These are phyloP conservation scores for Coffea eugenioides DNA, from an alignment of 257 asterid genomes.

Conservation along the genomic window DNA sequence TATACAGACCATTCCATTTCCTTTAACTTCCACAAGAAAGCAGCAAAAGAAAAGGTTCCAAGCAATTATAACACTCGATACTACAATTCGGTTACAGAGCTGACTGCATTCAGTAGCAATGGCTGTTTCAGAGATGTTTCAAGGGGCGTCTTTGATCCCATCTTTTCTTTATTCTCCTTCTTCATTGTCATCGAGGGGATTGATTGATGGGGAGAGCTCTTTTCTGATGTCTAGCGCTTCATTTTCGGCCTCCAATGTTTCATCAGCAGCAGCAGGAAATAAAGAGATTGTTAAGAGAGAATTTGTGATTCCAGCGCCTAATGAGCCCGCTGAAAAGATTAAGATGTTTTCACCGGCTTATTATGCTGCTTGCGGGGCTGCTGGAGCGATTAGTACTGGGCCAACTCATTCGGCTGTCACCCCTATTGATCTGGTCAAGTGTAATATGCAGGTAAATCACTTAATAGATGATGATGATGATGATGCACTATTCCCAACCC, in stretches of 20 bases:
- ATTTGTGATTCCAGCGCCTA: constrained; percentile 57
- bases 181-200: not conserved
- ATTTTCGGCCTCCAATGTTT: not conserved
- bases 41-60: not conserved
- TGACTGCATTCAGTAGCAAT: constrained; percentile 6
- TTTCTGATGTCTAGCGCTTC: not conserved
- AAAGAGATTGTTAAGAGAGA: constrained; percentile 13
- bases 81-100: not conserved
- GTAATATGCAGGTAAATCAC: constrained; percentile 77
- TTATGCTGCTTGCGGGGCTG: constrained; percentile 62
- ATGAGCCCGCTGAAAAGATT: constrained; percentile 47
- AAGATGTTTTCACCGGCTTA: constrained; percentile 69
- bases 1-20: not conserved
- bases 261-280: constrained; percentile 13
- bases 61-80: not conserved
- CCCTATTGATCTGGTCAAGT: constrained; percentile 87
- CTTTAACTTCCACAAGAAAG: not conserved
- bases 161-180: constrained; percentile 30
- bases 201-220: constrained; percentile 15
- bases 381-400: constrained; percentile 67
- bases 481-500: not conserved
- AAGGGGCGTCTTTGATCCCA: constrained; percentile 27
- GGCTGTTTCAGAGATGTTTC: constrained; percentile 26
- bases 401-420: constrained; percentile 74
- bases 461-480: not conserved